phyloP scores from a whole-genome alignment of 768 basidiomycete genomes.

The Mycena floridula region DNA sequence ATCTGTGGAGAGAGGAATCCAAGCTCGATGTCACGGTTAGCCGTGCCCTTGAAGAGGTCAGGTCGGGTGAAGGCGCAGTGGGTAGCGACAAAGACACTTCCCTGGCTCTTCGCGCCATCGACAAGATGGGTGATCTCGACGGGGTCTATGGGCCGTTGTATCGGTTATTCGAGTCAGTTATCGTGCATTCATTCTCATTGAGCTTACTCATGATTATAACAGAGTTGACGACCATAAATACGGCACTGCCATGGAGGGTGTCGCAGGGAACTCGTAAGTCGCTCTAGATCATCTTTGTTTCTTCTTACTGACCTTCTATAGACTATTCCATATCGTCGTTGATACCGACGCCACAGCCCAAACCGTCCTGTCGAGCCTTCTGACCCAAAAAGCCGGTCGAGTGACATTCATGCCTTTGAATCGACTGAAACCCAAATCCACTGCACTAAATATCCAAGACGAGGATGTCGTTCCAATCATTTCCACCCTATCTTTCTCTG shows the following conservation, averaged over 20 bases:
- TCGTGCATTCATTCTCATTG: too few species aligned
- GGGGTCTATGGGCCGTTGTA: conserved; percentile 95
- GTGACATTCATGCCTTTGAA: conserved; percentile 99
- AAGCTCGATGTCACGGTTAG: conserved; percentile 74
- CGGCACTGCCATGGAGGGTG: conserved; percentile 89
- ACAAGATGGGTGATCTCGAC: conserved; percentile 72
- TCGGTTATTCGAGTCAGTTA: conserved; percentile 90
- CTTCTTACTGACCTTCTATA: conserved; percentile 22
- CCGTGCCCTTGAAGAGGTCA: conserved; percentile 75
- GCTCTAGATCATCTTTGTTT: conserved; percentile 1
- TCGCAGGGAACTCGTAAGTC: conserved; percentile 85
- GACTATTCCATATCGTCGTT: conserved; percentile 95
- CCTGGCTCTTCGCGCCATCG: conserved; percentile 79
- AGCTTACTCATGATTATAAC: too few species aligned
- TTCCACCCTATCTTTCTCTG: conserved; percentile 74
- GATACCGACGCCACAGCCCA: conserved; percentile 94
- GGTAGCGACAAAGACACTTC: conserved; percentile 94
- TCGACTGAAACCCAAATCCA: conserved; percentile 75
- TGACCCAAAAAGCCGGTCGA: conserved; percentile 87
- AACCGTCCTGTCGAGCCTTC: conserved; percentile 88
- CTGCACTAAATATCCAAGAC: conserved; percentile 58
- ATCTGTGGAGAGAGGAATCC: conserved; percentile 92
- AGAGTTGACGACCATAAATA: conserved; percentile 80
- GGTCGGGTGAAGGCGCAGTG: conserved; percentile 70
- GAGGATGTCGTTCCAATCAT: conserved; percentile 79